Percentiles rank a stretch among this genome's conserved stretches.
These are phyloP conservation scores for Tricholomella constricta DNA, from an alignment of 768 basidiomycete species.

Conservation along the genomic window DNA sequence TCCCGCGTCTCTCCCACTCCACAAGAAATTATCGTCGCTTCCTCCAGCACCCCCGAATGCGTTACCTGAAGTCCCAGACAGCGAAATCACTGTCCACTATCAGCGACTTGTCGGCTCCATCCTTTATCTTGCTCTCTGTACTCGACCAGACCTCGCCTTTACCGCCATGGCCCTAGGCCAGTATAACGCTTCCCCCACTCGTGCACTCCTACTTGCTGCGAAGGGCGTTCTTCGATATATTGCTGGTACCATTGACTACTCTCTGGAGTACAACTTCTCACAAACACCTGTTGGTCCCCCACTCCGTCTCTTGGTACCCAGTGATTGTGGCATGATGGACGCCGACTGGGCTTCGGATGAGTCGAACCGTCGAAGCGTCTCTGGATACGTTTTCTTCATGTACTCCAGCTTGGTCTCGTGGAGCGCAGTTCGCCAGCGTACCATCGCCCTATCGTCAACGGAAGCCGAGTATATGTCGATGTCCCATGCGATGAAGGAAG, in stretches of 20 bases:
- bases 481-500: not conserved
- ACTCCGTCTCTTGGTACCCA: not conserved
- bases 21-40: not conserved
- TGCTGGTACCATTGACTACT: not conserved
- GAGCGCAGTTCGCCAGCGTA: not conserved
- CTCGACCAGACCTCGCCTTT: constrained; percentile 37
- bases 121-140: constrained; percentile 31
- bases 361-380: not conserved
- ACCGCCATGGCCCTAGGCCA: constrained; percentile 32
- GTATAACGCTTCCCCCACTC: constrained; percentile 29
- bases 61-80: constrained; percentile 12
- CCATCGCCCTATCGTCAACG: not conserved
- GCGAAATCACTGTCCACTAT: constrained; percentile 16
- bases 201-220: constrained; percentile 28
- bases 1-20: not conserved
- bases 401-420: not conserved
- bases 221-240: constrained; percentile 36
- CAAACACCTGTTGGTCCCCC: not conserved
- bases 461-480: not conserved
- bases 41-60: not conserved
- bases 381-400: not conserved
- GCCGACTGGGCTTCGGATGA: not conserved
- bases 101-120: constrained; percentile 25
- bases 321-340: not conserved
- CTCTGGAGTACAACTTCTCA: not conserved